Percentiles rank a stretch among this genome's conserved stretches.
Evolutionary conservation across 495 filamentous ascomycete genomes (phyloP).

Genomic region (Zalerion maritima): DNA sequence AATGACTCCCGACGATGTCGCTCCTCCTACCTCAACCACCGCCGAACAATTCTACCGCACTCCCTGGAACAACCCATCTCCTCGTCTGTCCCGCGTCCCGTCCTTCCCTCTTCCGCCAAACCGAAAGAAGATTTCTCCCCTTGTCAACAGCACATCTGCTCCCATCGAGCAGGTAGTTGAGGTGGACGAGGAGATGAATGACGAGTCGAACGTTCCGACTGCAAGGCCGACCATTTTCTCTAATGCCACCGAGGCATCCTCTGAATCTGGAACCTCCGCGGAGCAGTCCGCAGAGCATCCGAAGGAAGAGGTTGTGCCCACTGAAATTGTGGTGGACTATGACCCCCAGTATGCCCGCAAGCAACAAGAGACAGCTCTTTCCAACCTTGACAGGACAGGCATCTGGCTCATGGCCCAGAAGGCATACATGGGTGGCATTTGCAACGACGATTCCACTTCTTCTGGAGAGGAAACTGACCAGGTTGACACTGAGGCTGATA

Average conservation of each 20-base stretch:
- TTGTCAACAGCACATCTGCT: slow-evolving; percentile 13
- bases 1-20: slow-evolving; percentile 24
- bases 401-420: slow-evolving; percentile 70
- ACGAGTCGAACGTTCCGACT: slow-evolving; percentile 51
- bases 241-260: slow-evolving; percentile 6
- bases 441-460: slow-evolving; percentile 15
- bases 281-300: slow-evolving; percentile 15
- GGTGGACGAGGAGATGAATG: slow-evolving; percentile 30
- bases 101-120: slow-evolving; percentile 20
- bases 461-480: slow-evolving; percentile 14
- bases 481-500: slow-evolving; percentile 4
- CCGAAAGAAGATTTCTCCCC: slow-evolving; percentile 18
- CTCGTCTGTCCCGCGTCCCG: slow-evolving; percentile 15
- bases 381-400: slow-evolving; percentile 62
- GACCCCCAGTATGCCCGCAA: slow-evolving; percentile 54
- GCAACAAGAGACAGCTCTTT: slow-evolving; percentile 47
- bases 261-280: slow-evolving; percentile 7
- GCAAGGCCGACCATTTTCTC: slow-evolving; percentile 33
- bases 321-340: slow-evolving; percentile 47
- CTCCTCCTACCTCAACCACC: slow-evolving; percentile 57
- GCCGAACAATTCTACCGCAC: slow-evolving; percentile 74
- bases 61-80: slow-evolving; percentile 42
- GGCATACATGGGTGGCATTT: slow-evolving; percentile 58
- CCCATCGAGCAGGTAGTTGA: slow-evolving; percentile 59
- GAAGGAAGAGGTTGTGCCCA: slow-evolving; percentile 29